phyloP scores from a whole-genome alignment of 2,329 filamentous ascomycete genomes.

The Chlorencoelia australis region DNA sequence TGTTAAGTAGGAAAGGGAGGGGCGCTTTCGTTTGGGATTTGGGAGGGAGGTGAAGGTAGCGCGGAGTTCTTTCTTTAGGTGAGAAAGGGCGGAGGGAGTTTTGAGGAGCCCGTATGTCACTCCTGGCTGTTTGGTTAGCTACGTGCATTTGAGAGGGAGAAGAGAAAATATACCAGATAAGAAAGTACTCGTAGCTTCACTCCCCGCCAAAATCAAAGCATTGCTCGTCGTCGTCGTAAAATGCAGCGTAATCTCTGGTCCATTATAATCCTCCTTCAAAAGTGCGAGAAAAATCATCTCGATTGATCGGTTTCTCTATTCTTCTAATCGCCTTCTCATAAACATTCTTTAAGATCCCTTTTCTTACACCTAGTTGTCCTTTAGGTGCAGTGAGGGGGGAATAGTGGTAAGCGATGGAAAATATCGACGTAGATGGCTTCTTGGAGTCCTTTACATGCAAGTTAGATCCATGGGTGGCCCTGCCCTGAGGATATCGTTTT shows the following conservation, averaged over 20 bases:
- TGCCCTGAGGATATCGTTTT: slow-evolving; percentile 5
- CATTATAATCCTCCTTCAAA: slow-evolving; percentile 1
- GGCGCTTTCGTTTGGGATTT: background rate
- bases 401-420: too few species aligned
- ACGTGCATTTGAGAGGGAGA: background rate
- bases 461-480: slow-evolving; percentile 3
- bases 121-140: background rate
- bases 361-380: too few species aligned
- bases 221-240: slow-evolving; percentile 2
- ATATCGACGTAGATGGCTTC: too few species aligned
- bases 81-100: background rate
- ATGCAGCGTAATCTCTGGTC: slow-evolving; percentile 3
- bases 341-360: too few species aligned
- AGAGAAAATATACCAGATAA: background rate
- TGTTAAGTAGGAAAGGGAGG: slow-evolving; percentile 1
- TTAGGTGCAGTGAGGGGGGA: too few species aligned
- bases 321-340: too few species aligned
- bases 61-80: slow-evolving; percentile 1
- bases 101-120: slow-evolving; percentile 2
- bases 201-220: slow-evolving; percentile 4
- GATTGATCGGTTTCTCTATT: too few species aligned
- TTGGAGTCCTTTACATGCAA: too few species aligned
- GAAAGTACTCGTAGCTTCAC: slow-evolving; percentile 3
- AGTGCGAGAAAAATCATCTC: slow-evolving; percentile 7
- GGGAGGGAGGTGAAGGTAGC: background rate